Base-by-base conservation (phyloP, 2,329 filamentous ascomycete species). In the Zasmidium angulare region DNA sequence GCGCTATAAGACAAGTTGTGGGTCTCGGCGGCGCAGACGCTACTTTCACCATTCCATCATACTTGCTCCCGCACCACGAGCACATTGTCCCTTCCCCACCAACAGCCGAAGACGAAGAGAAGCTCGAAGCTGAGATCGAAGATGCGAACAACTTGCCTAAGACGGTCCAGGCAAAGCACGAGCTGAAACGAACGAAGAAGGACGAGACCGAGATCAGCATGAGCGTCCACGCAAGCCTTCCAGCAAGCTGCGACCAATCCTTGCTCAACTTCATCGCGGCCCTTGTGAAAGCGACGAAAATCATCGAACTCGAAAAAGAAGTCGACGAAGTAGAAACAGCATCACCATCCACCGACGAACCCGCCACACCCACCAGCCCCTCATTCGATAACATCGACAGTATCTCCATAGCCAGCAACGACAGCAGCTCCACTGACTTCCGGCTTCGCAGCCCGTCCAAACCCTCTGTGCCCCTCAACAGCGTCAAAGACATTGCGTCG, bases 271-370 rank as follows among this genome's bases (percentile, higher is more conserved):
- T 83, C 68, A 72, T 79, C n/a, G 81, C 81, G 1, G 81, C 81
- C 1, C 71, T 83, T 0, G 77, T 83, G n/a, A 84, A 84, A 65
- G 81, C 82, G 0, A 83, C 78, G n/a, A 84, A 84, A 62, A 76
- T 84, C 40, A 81, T 83, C 49, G 82, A 84, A 63, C 71, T 79
- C 23, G 81, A 83, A 64, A 81, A 78, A 59, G 76, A 77, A 14
- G 63, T 74, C 23, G 76, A 77, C 53, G 75, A 76, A 12, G 62
- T 48, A 9, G 57, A 53, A 11, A 22, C 10, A 46, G 26, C 31
- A 46, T 52, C 22, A 3, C 20, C 40, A 14, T 47, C 47, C 19
- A 46, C 40, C 17, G 21, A 26, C 10, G 50, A 49, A 9, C 56
- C 49, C 26, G 57, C 53, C 19, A 61, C 60, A 14, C 55, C 63